Evolutionary conservation across 2,329 filamentous ascomycete species (phyloP).

Genomic region (Trichoderma koningii): DNA sequence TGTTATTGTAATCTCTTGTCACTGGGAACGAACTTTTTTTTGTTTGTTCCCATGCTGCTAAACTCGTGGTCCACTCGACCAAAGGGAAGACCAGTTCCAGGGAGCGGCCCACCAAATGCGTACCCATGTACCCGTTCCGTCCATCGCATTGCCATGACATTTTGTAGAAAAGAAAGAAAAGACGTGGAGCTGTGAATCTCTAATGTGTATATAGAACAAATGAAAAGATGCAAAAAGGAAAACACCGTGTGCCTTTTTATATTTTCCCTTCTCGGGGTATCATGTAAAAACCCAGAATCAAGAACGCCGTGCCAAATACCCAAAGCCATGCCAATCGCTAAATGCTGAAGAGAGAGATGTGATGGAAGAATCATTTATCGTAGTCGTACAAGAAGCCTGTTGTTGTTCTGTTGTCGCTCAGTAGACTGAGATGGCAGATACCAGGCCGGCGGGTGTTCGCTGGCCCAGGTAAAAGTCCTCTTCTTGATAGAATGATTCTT

Average conservation of each 20-base stretch:
- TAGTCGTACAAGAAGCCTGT: slow-evolving; percentile 3
- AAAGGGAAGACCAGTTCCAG: slow-evolving; percentile 25
- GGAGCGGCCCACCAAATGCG: slow-evolving; percentile 22
- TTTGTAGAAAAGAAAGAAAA: slow-evolving; percentile 11
- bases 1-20: slow-evolving; percentile 5
- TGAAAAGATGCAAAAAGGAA: slow-evolving; percentile 3
- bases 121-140: slow-evolving; percentile 3
- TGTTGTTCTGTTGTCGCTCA: slow-evolving; percentile 34
- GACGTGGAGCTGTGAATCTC: slow-evolving; percentile 19
- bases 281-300: slow-evolving; percentile 4
- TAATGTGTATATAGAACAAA: slow-evolving; percentile 24
- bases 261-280: slow-evolving; percentile 23
- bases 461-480: slow-evolving; percentile 55
- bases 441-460: slow-evolving; percentile 53
- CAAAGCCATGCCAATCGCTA: slow-evolving; percentile 24
- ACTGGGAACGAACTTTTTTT: neutral
- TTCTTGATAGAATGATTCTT: slow-evolving; percentile 52
- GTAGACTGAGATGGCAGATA: slow-evolving; percentile 60
- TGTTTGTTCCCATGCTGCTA: slow-evolving; percentile 7
- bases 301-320: slow-evolving; percentile 21
- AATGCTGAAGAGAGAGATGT: slow-evolving; percentile 9
- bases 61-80: slow-evolving; percentile 23
- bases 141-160: slow-evolving; percentile 24
- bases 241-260: slow-evolving; percentile 25
- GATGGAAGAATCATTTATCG: slow-evolving; percentile 15